Base-by-base conservation (phyloP, 257 asterid species). In the Ballota nigra region DNA sequence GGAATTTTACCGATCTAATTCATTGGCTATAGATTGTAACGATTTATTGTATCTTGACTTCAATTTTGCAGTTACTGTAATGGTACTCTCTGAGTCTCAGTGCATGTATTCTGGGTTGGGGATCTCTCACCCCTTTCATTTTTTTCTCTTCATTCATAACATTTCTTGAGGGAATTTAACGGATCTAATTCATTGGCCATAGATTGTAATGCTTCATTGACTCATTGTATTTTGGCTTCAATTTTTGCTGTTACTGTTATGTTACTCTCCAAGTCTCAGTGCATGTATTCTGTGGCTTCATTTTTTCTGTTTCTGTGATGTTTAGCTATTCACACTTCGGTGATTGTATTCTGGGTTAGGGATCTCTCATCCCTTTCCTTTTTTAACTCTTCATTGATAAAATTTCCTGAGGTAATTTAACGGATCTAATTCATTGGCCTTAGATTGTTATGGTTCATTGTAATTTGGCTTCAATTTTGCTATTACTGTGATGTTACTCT, bases 401-500 rank as follows among this genome's bases (percentile, higher is more conserved):
- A 2, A 41, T 41, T 11, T 41, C 23, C 62, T 23, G 29, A 28
- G 29, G 69, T 11, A 34, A 15, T 40, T 66, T 29, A 52, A 45
- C 16, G 6, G 63, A 64, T 49, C 62, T 55, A 24, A 67, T 2
- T 9, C 34, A 31, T 33, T 89, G 68, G 34, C 34, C 79, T 89
- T 96, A 89, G 79, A 89, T 75, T 70, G 96, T 91, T 57, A 91
- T 93, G 96, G 0, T 36, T 36, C 43, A 36, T 36, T 36, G 43
- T 36, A 36, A 8, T 36, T 15, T 41, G 51, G n/a, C n/a, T 13
- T 41, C 51, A 11, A 4, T 41, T 13, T 41, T 41, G 98, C 96
- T 53, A 96, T 40, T 91, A 76, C 92, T 94, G 86, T 66, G 96
- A 94, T 70, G 97, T 90, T 1, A 5, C 55, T 5, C 55, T 47